Evolutionary conservation across 2,329 filamentous ascomycete genomes (phyloP).

Genomic region (Aspergillus phoenicis): DNA sequence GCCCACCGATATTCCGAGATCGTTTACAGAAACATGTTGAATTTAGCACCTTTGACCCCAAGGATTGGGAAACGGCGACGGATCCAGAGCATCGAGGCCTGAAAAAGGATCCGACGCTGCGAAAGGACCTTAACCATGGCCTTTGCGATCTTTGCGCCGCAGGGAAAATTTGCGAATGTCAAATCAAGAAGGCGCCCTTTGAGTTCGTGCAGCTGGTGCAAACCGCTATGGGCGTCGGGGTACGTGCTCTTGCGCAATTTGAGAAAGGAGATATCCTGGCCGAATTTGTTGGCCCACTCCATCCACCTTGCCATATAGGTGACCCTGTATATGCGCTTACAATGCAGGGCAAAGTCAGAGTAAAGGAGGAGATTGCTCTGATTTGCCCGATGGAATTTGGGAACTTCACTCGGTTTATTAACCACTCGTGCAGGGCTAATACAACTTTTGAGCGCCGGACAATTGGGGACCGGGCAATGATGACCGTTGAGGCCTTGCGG

Average conservation of each 20-base stretch:
- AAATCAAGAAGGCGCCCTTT: conserved; percentile 24
- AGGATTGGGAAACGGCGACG: not conserved
- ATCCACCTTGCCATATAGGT: not conserved
- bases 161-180: conserved; percentile 25
- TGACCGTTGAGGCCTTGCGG: conserved; percentile 24
- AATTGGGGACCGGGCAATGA: conserved; percentile 25
- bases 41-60: conserved; percentile 13
- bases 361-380: not conserved
- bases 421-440: conserved; percentile 38
- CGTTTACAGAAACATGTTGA: conserved; percentile 21
- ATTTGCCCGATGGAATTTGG: conserved; percentile 28
- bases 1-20: conserved; percentile 11
- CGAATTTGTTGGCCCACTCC: conserved; percentile 26
- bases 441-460: conserved; percentile 21
- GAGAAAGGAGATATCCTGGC: conserved; percentile 23
- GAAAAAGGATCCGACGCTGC: conserved; percentile 19
- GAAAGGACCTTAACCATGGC: conserved; percentile 14
- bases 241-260: conserved; percentile 33
- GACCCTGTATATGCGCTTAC: conserved; percentile 26
- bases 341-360: conserved; percentile 1
- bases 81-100: too few relatives aligned
- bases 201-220: conserved; percentile 34
- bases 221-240: conserved; percentile 34
- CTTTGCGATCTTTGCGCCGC: conserved; percentile 25
- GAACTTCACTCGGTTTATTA: conserved; percentile 42